These are phyloP conservation scores for Quercus tomentella DNA, from an alignment of 331 rosid genomes.

Conservation along the genomic window DNA sequence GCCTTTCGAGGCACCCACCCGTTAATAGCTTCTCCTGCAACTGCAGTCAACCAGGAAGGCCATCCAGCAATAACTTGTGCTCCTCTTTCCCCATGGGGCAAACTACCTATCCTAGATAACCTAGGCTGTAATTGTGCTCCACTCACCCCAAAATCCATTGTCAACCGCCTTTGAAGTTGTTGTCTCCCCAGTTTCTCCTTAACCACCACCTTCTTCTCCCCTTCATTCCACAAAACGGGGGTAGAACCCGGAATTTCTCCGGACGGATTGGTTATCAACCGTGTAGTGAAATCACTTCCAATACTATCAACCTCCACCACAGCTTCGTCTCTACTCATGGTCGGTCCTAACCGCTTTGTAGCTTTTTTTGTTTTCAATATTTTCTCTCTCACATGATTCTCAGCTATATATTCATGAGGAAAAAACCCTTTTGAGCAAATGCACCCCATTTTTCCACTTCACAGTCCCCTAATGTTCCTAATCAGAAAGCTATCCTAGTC, in stretches of 20 bases:
- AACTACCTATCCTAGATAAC: slow-evolving; percentile 26
- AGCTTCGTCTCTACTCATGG: slow-evolving; percentile 30
- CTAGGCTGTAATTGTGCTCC: slow-evolving; percentile 26
- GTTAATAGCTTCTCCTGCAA: slow-evolving; percentile 78
- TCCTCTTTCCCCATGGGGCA: slow-evolving; percentile 54
- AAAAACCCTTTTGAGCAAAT: slow-evolving; percentile 61
- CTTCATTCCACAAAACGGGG: slow-evolving; percentile 37
- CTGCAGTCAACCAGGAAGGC: slow-evolving; percentile 90
- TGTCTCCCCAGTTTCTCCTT: slow-evolving; percentile 30
- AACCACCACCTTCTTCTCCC: slow-evolving; percentile 18
- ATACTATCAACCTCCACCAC: slow-evolving; percentile 29
- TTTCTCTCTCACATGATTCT: slow-evolving; percentile 33
- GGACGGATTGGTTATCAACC: slow-evolving; percentile 39
- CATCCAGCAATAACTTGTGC: slow-evolving; percentile 75
- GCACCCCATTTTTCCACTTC: slow-evolving; percentile 62
- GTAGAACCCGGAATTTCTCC: slow-evolving; percentile 28
- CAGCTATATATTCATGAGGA: slow-evolving; percentile 28
- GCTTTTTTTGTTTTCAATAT: slow-evolving; percentile 34
- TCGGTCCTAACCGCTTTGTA: slow-evolving; percentile 30
- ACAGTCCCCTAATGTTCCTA: slow-evolving; percentile 3
- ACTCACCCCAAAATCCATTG: slow-evolving; percentile 13
- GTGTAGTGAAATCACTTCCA: slow-evolving; percentile 40
- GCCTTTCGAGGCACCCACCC: slow-evolving; percentile 91
- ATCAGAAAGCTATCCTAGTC: not conserved
- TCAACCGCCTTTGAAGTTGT: slow-evolving; percentile 19